These are phyloP conservation scores for Aspergillus asperescens DNA, from an alignment of 495 filamentous ascomycete genomes.

Conservation along the genomic window DNA sequence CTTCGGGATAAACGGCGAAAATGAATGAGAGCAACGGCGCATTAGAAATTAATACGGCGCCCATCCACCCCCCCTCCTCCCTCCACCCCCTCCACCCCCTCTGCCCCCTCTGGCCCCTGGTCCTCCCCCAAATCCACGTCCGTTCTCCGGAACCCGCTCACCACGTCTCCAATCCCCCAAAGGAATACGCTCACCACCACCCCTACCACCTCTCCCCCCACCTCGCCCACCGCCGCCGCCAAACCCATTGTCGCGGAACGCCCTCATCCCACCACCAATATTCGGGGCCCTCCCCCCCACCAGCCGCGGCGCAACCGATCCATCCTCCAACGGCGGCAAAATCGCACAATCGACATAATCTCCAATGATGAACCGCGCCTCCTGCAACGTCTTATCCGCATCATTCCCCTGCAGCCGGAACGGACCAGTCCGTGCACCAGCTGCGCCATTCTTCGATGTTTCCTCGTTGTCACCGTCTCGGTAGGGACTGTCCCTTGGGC, in stretches of 20 bases:
- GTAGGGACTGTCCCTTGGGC: slow-evolving; percentile 27
- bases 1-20: too few species aligned
- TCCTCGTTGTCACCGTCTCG: slow-evolving; percentile 49
- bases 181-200: slow-evolving; percentile 27
- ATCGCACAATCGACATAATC: slow-evolving; percentile 83
- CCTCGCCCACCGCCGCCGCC: slow-evolving; percentile 30
- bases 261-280: slow-evolving; percentile 40
- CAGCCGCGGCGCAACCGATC: slow-evolving; percentile 59
- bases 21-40: too few species aligned
- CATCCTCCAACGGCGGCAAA: slow-evolving; percentile 66
- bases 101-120: slow-evolving; percentile 38
- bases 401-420: slow-evolving; percentile 47
- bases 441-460: slow-evolving; percentile 21
- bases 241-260: slow-evolving; percentile 46
- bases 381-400: slow-evolving; percentile 66
- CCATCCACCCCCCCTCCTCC: slow-evolving; percentile 42
- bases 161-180: slow-evolving; percentile 43
- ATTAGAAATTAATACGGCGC: slow-evolving; percentile 34
- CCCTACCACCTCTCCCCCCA: slow-evolving; percentile 28
- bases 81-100: slow-evolving; percentile 41
- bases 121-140: slow-evolving; percentile 10
- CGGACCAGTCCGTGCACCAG: slow-evolving; percentile 9
- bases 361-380: slow-evolving; percentile 77
- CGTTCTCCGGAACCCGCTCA: slow-evolving; percentile 39
- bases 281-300: slow-evolving; percentile 25